Evolutionary conservation across 805 yeast species (phyloP).

Genomic region (Ogataea zsoltii): DNA sequence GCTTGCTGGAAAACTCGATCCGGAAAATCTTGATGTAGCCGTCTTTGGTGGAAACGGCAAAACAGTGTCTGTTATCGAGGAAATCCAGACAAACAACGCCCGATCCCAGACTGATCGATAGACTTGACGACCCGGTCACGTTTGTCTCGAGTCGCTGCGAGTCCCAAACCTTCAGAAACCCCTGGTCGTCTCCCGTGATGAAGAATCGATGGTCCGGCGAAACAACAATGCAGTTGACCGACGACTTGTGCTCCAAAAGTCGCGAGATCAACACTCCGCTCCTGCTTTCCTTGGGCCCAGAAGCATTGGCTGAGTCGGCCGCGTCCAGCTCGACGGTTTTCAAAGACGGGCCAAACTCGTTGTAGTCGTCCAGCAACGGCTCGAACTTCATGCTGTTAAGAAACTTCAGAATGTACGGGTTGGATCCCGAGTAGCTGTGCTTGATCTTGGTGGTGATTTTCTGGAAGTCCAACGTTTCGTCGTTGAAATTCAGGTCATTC

Average conservation of each 20-base stretch:
- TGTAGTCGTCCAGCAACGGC: slow-evolving; percentile 58
- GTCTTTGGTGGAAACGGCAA: slow-evolving; percentile 54
- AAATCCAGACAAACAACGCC: slow-evolving; percentile 52
- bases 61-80: slow-evolving; percentile 54
- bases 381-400: slow-evolving; percentile 53
- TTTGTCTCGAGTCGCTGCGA: slow-evolving; percentile 61
- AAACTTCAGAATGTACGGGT: slow-evolving; percentile 60
- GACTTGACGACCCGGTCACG: slow-evolving; percentile 49
- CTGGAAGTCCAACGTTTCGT: slow-evolving; percentile 28
- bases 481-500: slow-evolving; percentile 24
- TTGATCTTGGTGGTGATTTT: slow-evolving; percentile 28
- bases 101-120: slow-evolving; percentile 49
- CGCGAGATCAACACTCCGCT: slow-evolving; percentile 60
- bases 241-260: slow-evolving; percentile 59
- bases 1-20: slow-evolving; percentile 29
- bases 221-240: slow-evolving; percentile 57
- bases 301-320: background rate
- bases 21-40: slow-evolving; percentile 47
- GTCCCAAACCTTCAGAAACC: slow-evolving; percentile 80
- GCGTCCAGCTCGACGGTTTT: slow-evolving; percentile 7
- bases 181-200: slow-evolving; percentile 76
- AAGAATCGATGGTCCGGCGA: slow-evolving; percentile 67
- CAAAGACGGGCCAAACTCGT: slow-evolving; percentile 61
- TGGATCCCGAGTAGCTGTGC: slow-evolving; percentile 68
- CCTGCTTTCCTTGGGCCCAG: background rate